Percentiles rank a stretch among this genome's conserved stretches.
Evolutionary conservation across 176 grass and related monocot species (phyloP).

Genomic region (Puccinellia tenuiflora): DNA sequence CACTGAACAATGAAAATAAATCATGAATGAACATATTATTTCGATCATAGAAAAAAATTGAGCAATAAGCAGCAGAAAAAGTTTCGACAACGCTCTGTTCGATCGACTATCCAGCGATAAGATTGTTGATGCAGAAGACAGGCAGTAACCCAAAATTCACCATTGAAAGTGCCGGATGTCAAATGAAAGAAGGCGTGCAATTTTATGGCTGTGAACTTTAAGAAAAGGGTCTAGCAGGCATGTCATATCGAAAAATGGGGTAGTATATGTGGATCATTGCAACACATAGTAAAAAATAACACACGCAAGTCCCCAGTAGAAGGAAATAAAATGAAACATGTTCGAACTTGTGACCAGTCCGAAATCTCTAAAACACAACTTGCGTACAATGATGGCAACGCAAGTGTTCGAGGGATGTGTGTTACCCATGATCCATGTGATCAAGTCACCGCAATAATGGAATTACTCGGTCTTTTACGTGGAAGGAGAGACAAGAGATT

Average conservation of each 20-base stretch:
- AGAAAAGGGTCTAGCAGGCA: not conserved
- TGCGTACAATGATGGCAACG: no score
- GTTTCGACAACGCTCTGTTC: not conserved
- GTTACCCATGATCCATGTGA: no score
- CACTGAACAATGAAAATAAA: constrained; percentile 25
- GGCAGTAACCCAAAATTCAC: not conserved
- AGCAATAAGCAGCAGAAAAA: not conserved
- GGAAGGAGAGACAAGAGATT: no score
- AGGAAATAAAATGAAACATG: no score
- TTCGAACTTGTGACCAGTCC: no score
- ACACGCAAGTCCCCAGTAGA: no score
- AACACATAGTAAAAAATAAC: not conserved
- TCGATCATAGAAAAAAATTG: not conserved
- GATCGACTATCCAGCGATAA: not conserved
- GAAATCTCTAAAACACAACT: no score
- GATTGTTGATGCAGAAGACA: not conserved
- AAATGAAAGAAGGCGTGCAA: not conserved
- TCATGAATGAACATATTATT: not conserved
- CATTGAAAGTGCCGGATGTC: not conserved
- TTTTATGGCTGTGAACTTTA: not conserved
- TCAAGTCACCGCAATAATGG: no score
- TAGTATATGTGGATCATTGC: not conserved
- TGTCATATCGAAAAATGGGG: not conserved
- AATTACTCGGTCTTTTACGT: no score
- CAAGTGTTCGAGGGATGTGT: no score